phyloP scores from a whole-genome alignment of 2,329 filamentous ascomycete species.

The Cytospora chrysosperma region DNA sequence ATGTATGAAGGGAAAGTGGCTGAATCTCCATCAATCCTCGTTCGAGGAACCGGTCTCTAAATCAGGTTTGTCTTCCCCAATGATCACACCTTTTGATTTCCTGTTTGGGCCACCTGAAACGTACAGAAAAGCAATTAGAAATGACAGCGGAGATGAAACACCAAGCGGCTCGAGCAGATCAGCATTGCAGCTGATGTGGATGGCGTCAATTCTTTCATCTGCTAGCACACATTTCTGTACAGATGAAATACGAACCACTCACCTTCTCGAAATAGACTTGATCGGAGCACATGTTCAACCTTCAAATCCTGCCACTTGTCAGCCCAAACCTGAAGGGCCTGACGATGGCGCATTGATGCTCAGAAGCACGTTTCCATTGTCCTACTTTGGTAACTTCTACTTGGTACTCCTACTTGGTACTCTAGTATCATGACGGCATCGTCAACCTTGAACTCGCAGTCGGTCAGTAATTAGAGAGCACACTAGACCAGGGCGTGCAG shows the following conservation, averaged over 20 bases:
- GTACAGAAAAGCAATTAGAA: conserved; percentile 8
- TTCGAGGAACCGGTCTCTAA: not conserved
- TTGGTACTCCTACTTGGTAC: not conserved
- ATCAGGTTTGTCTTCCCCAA: conserved; percentile 11
- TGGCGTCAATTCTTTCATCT: not conserved
- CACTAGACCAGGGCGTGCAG: too few species aligned
- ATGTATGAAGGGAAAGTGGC: not conserved
- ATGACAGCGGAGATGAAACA: conserved; percentile 24
- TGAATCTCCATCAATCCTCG: not conserved
- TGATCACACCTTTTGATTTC: conserved; percentile 13
- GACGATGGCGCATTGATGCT: not conserved
- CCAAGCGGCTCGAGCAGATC: conserved; percentile 6
- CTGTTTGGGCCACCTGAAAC: conserved; percentile 22
- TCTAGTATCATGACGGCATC: not conserved
- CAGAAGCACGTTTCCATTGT: not conserved
- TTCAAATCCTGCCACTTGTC: not conserved
- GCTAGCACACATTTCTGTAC: not conserved
- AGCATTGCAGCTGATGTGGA: not conserved
- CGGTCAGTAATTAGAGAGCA: not conserved
- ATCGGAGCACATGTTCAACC: conserved; percentile 2
- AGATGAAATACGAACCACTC: not conserved
- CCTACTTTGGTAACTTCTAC: too few species aligned
- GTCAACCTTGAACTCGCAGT: not conserved
- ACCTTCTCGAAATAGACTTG: not conserved
- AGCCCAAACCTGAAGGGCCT: not conserved